Evolutionary conservation across 2,329 filamentous ascomycete species (phyloP), one percentile per base, ranked within the genome.

Genomic region (Ustilaginoidea virens): DNA sequence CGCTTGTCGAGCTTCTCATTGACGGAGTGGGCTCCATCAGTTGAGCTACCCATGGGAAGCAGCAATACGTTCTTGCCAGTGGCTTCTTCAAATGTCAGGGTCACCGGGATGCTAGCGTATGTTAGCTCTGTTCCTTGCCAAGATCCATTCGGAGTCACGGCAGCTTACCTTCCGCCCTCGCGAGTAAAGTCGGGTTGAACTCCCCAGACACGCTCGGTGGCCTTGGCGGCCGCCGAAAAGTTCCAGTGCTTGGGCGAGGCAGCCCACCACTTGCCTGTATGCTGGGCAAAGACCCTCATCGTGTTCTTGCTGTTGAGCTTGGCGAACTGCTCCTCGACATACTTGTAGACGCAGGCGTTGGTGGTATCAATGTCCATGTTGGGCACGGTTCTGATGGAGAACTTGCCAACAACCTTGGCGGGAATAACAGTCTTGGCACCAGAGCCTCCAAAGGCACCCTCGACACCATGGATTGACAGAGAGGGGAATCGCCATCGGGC

Each of bases 401-500:
- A 98, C 63, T 98, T 98, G 58, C 90, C 90, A 46, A 78, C 80
- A 33, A 98, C 90, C 66, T 94, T 94, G 47, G 90, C 87, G 3
- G 90, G 90, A 44, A 98, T 98, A 46, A 98, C 90, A 1, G 90
- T 98, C 71, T 98, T 98, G 33, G 86, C 90, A 26, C 90, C 90
- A 5, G 86, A 80, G 2, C 80, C 78, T 25, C 80, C 87, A 63
- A 92, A 98, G 29, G 85, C 90, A 34, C 90, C 90, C 59, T 98
- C 90, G 40, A 98, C 61, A 35, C 90, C 90, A 62, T 98, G 90
- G 23, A 98, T 64, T 15, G 86, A 94, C 32, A 98, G 69, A 9
- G 86, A 94, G 1, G 90, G 90, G 56, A 80, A 90, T 41, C 90
- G 73, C 90, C 92, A 98, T 46, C 90, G 79, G 30, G 77, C 83